A percentile compares a stretch with the other conserved stretches of the same genome.
Conservation (phyloP, 192 early-diverging fungal genomes). For the Linnemannia zychae region DNA sequence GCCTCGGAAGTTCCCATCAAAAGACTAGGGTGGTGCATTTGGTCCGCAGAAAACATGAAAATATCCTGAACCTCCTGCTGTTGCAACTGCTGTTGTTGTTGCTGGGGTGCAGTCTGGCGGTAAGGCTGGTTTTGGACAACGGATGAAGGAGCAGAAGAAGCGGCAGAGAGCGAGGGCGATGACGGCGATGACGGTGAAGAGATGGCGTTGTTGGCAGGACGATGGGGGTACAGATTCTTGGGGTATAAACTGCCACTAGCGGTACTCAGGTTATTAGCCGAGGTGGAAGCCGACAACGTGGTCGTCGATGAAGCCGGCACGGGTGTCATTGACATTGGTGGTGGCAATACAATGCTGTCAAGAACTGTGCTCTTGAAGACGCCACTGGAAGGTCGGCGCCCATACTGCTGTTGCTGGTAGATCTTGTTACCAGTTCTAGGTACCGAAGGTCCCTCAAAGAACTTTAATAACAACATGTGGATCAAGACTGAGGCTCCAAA, state of each 20-base stretch:
- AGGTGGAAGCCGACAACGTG: constrained; percentile 23
- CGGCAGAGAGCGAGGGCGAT: constrained; percentile 42
- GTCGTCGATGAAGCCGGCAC: constrained; percentile 10
- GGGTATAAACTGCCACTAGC: constrained; percentile 30
- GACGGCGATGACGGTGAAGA: constrained; percentile 49
- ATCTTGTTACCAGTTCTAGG: not conserved
- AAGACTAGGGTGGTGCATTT: constrained; percentile 47
- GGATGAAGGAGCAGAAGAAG: constrained; percentile 13
- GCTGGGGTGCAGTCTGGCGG: not conserved
- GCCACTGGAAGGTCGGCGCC: not conserved
- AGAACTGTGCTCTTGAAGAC: constrained; percentile 20
- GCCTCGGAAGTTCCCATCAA: constrained; percentile 36
- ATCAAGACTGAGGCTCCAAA: constrained; percentile 34
- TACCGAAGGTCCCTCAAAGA: constrained; percentile 35
- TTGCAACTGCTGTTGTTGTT: constrained; percentile 21
- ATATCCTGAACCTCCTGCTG: constrained; percentile 39
- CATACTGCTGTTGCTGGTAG: not conserved
- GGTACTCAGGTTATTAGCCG: constrained; percentile 33
- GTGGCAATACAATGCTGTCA: constrained; percentile 29
- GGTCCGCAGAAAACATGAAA: constrained; percentile 48
- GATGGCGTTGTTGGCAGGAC: constrained; percentile 8
- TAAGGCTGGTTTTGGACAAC: not conserved
- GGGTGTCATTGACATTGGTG: constrained; percentile 16
- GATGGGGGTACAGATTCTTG: not conserved
- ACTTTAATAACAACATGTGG: constrained; percentile 42